Conservation (phyloP, 2,329 filamentous ascomycete species). For the Orbilia oligospora region DNA sequence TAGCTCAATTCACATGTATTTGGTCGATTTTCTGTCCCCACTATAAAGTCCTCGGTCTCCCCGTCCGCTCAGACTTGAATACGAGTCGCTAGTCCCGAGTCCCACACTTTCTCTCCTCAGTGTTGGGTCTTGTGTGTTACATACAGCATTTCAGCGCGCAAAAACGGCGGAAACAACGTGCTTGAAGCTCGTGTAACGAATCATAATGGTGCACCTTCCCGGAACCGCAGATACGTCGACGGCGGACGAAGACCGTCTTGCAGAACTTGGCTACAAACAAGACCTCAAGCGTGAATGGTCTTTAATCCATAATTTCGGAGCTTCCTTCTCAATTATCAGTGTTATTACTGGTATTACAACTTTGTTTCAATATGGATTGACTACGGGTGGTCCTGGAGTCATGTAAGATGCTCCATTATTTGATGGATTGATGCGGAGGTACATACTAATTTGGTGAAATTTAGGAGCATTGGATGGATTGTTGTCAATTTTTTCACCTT, state of each 20-base stretch:
- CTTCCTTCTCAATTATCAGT: conserved; percentile 75
- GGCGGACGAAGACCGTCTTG: conserved; percentile 71
- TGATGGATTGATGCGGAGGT: neutral
- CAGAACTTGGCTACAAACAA: conserved; percentile 74
- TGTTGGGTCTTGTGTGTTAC: neutral
- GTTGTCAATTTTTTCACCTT: conserved; percentile 73
- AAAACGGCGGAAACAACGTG: conserved; percentile 30
- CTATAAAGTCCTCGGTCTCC: conserved; percentile 43
- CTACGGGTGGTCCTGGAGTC: conserved; percentile 71
- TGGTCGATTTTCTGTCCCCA: neutral
- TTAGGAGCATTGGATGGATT: conserved; percentile 70
- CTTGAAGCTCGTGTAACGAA: conserved; percentile 32
- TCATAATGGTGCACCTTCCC: conserved; percentile 46
- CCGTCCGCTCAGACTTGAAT: conserved; percentile 27
- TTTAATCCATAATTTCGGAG: conserved; percentile 74
- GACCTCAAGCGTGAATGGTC: conserved; percentile 74
- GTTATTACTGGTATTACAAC: conserved; percentile 75
- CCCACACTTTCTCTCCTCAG: neutral
- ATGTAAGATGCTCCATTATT: conserved; percentile 32
- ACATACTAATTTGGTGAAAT: conserved; percentile 24
- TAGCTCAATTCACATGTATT: conserved; percentile 23
- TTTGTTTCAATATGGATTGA: conserved; percentile 73
- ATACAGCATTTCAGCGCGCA: conserved; percentile 9
- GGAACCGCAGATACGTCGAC: conserved; percentile 34
- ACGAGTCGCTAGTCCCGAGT: conserved; percentile 26